Conservation (phyloP, 805 yeast genomes). For the Saccharomycopsis sp. region DNA sequence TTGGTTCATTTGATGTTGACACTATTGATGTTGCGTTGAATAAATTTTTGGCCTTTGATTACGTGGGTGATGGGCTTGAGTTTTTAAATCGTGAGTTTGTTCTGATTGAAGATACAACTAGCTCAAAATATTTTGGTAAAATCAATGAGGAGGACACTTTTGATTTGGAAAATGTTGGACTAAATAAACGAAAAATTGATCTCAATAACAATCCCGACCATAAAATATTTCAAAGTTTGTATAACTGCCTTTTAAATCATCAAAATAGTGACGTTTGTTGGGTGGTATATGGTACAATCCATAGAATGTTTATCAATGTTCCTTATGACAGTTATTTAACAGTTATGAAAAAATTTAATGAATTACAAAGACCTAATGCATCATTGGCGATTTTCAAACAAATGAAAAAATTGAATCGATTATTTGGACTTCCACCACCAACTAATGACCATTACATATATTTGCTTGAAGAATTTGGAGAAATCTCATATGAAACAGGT, state of each 20-base stretch:
- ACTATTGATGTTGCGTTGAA: constrained; percentile 34
- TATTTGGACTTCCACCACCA: constrained; percentile 43
- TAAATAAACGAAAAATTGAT: constrained; percentile 17
- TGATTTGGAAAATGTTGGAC: constrained; percentile 23
- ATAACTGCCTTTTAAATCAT: constrained; percentile 36
- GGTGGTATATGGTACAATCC: constrained; percentile 52
- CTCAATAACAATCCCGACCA: constrained; percentile 24
- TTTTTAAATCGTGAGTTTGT: constrained; percentile 37
- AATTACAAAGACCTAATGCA: constrained; percentile 46
- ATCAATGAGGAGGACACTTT: constrained; percentile 22
- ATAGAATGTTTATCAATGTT: constrained; percentile 42
- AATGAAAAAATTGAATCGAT: constrained; percentile 46
- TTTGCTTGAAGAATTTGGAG: constrained; percentile 53
- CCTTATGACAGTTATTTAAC: constrained; percentile 54
- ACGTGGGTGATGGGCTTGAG: constrained; percentile 34
- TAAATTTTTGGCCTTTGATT: constrained; percentile 30
- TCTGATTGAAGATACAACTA: constrained; percentile 20
- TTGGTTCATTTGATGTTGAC: constrained; percentile 30
- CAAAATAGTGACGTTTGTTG: constrained; percentile 43
- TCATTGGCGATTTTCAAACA: constrained; percentile 55
- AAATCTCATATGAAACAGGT: constrained; percentile 52
- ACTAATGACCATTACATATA: constrained; percentile 47
- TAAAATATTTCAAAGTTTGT: constrained; percentile 36
- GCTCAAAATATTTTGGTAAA: constrained; percentile 22
- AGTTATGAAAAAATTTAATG: constrained; percentile 48